Conservation (phyloP, 1,284 basidiomycete species). For the Leccinum griseonigrum region DNA sequence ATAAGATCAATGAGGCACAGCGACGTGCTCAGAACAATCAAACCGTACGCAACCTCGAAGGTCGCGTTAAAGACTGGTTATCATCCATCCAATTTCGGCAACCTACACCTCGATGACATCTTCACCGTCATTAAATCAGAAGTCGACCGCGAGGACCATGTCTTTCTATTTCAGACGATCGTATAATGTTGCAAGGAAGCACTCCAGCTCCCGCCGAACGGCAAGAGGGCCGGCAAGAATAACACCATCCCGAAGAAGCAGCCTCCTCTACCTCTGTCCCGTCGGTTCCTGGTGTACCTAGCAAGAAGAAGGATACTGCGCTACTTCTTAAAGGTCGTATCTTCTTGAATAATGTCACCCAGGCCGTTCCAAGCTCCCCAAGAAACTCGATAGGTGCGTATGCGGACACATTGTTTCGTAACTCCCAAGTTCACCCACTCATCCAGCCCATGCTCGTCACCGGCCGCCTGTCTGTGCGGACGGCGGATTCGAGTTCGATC, state of each 20-base stretch:
- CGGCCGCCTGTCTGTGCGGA: conserved; percentile 55
- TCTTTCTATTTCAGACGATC: conserved; percentile 99
- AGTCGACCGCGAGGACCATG: conserved; percentile 96
- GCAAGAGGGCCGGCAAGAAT: conserved; percentile 65
- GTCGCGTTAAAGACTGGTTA: conserved; percentile 97
- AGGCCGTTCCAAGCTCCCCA: conserved; percentile 22
- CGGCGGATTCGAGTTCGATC: conserved; percentile 52
- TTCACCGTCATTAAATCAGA: too few species aligned
- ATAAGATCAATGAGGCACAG: conserved; percentile 95
- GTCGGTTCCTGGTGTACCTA: conserved; percentile 48
- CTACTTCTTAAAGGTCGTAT: conserved; percentile 95
- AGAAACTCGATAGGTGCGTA: conserved; percentile 61
- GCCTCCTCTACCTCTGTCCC: conserved; percentile 36
- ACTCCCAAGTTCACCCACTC: conserved; percentile 17
- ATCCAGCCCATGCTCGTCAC: conserved; percentile 39
- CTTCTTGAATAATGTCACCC: conserved; percentile 42
- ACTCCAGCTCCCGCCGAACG: conserved; percentile 46
- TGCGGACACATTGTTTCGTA: conserved; percentile 1
- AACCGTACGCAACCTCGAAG: conserved; percentile 87
- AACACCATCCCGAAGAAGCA: conserved; percentile 80
- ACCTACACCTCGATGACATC: too few species aligned
- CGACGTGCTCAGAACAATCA: conserved; percentile 83
- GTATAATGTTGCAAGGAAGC: conserved; percentile 97
- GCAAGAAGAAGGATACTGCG: conserved; percentile 74
- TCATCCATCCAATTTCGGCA: conserved; percentile 68